Evolutionary conservation across 371 early-diverging fungal species (phyloP), one percentile per base, ranked within the genome.

Genomic region (Rhizopus stolonifer): DNA sequence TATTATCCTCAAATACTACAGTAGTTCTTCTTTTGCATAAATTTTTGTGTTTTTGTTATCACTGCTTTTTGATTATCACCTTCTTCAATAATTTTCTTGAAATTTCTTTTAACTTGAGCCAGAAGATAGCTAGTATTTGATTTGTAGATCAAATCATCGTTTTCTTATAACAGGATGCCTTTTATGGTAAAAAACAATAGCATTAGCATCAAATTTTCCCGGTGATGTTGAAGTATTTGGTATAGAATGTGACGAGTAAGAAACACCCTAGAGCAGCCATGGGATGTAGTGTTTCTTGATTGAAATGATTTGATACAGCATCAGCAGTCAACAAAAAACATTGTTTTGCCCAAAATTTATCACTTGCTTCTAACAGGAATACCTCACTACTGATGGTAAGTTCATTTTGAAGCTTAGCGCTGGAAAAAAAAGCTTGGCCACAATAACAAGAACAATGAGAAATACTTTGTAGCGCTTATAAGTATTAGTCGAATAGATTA

Each of bases 271-370:
- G 17, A 39, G 42, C 21, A 18, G 40, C 42, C 13, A 54, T 54
- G 10, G 42, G 39, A 21, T 54, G 3, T 34, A 54, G 25, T 26
- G 55, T 36, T 14, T 17, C 9, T 38, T 42, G 26, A 31, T 26
- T 6, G n/a, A 47, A 24, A 32, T 47, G 4, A n/a, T 26, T 46
- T 3, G 13, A 18, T 40, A 47, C 26, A 47, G 48, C 25, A 17
- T 32, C 40, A 13, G 18, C 21, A 24, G 55, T 39, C 14, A 54
- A 46, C 13, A 54, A 19, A 54, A 54, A 29, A 46, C 38, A 54
- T 46, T 54, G 13, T 18, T 54, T 54, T 25, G 31, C 47, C 54
- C 47, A 54, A 19, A 54, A 46, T 54, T 46, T 54, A 26, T 29
- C 46, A 14, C 8, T 18, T 38, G 39, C 22, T n/a, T n/a, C n/a